Evolutionary conservation across 345 rosid genomes (phyloP).

Genomic region (Boechera stricta): DNA sequence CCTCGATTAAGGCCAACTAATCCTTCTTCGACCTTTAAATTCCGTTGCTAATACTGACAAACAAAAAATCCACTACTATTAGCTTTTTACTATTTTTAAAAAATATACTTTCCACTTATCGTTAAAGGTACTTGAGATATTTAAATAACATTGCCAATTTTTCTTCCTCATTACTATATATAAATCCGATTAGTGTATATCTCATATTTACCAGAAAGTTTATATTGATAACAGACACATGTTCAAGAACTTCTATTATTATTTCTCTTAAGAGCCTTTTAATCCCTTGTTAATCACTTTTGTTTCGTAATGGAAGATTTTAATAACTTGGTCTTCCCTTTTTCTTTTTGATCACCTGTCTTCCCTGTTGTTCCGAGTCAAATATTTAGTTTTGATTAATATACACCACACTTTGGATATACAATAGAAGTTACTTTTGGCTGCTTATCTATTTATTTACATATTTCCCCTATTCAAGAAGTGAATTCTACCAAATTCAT

Average conservation of each 20-base stretch:
- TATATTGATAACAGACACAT: neutral
- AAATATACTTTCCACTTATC: conserved; percentile 3
- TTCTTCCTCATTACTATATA: neutral
- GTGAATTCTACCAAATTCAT: neutral
- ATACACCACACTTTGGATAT: neutral
- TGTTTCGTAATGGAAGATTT: conserved; percentile 14
- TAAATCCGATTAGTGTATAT: neutral
- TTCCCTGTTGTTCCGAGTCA: neutral
- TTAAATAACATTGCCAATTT: neutral
- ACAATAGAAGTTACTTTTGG: neutral
- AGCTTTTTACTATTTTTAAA: neutral
- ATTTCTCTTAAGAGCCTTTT: neutral
- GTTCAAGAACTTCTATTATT: conserved; percentile 17
- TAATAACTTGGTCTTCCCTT: conserved; percentile 11
- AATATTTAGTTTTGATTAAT: conserved; percentile 4
- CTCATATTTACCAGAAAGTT: conserved; percentile 12
- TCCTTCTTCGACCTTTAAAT: conserved; percentile 41
- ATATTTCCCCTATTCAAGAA: conserved; percentile 9
- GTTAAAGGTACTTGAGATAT: conserved; percentile 16
- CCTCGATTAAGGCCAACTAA: conserved; percentile 38
- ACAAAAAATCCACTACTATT: conserved; percentile 12
- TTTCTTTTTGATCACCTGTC: neutral
- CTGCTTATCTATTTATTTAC: conserved; percentile 5
- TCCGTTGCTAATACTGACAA: conserved; percentile 33
- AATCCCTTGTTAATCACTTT: conserved; percentile 6